phyloP scores from a whole-genome alignment of 2,329 filamentous ascomycete species.

The Didymosphaeria variabile region DNA sequence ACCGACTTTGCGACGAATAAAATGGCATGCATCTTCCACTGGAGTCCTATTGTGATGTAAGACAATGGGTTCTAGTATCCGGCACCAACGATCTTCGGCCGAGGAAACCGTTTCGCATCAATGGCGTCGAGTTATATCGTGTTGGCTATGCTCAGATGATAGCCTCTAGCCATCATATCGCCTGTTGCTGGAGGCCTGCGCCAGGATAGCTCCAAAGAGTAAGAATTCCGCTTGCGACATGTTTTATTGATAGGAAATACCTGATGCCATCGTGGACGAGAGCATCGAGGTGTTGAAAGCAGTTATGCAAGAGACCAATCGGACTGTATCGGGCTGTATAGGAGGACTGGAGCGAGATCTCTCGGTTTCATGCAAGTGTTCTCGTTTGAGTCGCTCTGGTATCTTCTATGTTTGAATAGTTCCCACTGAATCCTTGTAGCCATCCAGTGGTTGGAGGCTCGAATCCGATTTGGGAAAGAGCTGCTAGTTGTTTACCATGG shows the following conservation, averaged over 20 bases:
- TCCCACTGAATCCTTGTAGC: background rate
- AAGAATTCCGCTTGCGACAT: conserved; percentile 20
- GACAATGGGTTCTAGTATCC: conserved; percentile 23
- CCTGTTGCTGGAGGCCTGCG: conserved; percentile 17
- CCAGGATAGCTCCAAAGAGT: conserved; percentile 21
- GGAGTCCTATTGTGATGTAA: conserved; percentile 14
- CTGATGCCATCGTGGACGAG: conserved; percentile 18
- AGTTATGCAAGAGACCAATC: conserved; percentile 20
- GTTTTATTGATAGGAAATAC: conserved; percentile 18
- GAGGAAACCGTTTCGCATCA: conserved; percentile 11
- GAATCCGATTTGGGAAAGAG: conserved; percentile 15
- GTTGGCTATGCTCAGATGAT: too few relatives aligned
- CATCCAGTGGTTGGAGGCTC: conserved; percentile 22
- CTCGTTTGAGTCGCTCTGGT: background rate
- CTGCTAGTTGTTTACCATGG: conserved; percentile 23
- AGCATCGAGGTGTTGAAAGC: conserved; percentile 19
- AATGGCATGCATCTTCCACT: conserved; percentile 16
- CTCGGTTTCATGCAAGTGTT: background rate
- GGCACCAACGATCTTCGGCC: conserved; percentile 24
- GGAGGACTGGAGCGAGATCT: background rate
- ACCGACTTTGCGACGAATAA: conserved; percentile 1
- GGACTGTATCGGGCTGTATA: conserved; percentile 1
- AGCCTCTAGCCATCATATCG: too few relatives aligned
- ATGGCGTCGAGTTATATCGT: conserved; percentile 18
- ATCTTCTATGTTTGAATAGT: background rate